phyloP scores from a whole-genome alignment of 2,329 filamentous ascomycete genomes.

The Apiospora marii region DNA sequence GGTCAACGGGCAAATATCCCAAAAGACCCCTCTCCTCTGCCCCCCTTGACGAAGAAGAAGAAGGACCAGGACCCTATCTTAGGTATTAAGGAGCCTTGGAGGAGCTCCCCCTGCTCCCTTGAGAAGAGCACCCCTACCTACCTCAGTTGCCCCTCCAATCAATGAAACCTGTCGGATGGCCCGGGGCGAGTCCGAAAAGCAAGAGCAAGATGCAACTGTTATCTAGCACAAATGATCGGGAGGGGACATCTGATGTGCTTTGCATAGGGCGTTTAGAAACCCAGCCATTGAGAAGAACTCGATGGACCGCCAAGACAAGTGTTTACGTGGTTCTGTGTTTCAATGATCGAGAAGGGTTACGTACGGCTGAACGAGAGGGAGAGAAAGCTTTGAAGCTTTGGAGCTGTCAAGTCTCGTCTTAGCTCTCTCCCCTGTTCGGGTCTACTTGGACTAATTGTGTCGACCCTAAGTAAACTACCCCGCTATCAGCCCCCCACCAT shows the following conservation, averaged over 20 bases:
- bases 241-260: not conserved
- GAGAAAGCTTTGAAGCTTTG: not conserved
- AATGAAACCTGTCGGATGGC: not conserved
- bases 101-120: not conserved
- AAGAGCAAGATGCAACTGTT: not conserved
- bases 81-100: not conserved
- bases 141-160: not conserved
- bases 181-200: not conserved
- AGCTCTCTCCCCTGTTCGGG: not conserved
- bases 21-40: too few species aligned
- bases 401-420: not conserved
- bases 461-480: not conserved
- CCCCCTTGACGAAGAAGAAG: not conserved
- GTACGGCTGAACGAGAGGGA: not conserved
- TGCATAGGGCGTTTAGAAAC: not conserved
- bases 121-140: not conserved
- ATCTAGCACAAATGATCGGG: not conserved
- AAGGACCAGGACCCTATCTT: not conserved
- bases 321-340: not conserved
- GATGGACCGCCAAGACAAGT: not conserved
- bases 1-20: not conserved
- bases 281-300: not conserved
- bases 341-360: not conserved
- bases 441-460: not conserved
- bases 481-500: constrained; percentile 18